Evolutionary conservation across 2,329 filamentous ascomycete species (phyloP), one percentile per base, ranked within the genome.

Genomic region (Corniculantispora saksenae): DNA sequence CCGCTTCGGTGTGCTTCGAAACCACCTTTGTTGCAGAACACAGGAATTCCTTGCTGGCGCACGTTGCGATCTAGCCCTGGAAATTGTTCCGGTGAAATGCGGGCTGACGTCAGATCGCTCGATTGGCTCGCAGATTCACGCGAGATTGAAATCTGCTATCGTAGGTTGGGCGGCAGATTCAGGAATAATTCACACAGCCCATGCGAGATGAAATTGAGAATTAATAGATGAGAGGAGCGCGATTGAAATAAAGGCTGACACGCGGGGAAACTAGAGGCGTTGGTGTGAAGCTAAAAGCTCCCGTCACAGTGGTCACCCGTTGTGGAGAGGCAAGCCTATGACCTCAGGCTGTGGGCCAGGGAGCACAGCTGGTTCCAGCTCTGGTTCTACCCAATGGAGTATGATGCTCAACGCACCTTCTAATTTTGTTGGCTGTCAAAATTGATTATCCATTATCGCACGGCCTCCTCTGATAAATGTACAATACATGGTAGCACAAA

Each of bases 31-130:
- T 48, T 25, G 35, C 56, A 25, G 32, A 15, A 10, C 47, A 32
- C 15, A 32, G 17, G 48, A 38, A 38, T 21, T 43, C 17, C n/a
- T 38, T 10, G 29, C 27, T 38, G 9, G 29, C 27, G 17, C 21
- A 15, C 17, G 25, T 23, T 25, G 61, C 51, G 17, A 27, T 63
- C 27, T 45, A 35, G 60, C 38, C 15, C n/a, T 4, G 25, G 38
- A 38, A 45, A 13, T 15, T 48, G 40, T 48, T 59, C 48, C 25
- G 10, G 29, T 9, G 27, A 56, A 50, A 38, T 45, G 48, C 35
- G 23, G 38, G 59, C 32, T 57, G 43, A 50, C 32, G 61, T 63
- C 61, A 57, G 53, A 57, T 50, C 43, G 60, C 40, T 12, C 45
- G 55, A 47, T 55, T 17, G 38, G 15, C 25, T 62, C 21, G 25